Evolutionary conservation across 768 basidiomycete species (phyloP), one percentile per base, ranked within the genome.

Genomic region (Lactarius pseudohatsudake): DNA sequence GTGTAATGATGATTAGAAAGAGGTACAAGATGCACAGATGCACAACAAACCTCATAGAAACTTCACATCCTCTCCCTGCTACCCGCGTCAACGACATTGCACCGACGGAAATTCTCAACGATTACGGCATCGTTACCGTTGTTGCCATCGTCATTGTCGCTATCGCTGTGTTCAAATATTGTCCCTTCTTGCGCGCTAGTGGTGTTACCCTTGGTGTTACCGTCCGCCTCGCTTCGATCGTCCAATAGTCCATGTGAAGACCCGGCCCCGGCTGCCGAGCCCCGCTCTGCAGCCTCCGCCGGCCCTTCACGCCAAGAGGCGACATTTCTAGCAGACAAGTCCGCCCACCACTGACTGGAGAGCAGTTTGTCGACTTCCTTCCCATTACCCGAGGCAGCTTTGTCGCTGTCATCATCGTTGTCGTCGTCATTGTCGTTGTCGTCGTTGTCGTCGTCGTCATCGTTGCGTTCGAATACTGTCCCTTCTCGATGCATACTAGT

Each of bases 1-100:
- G 20, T 32, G 26, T 26, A 26, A 26, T 26, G 26, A 26, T 26
- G 26, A 26, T 26, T 26, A 26, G 26, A 26, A 26, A 26, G 26
- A 26, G 26, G 26, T 26, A 26, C 26, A 26, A 26, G 26, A 26
- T 26, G 26, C n/a, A 55, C 11, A 34, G n/a, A 28, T 10, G 43
- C 2, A 30, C 40, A 32, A 74, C 80, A 22, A 69, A 84, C 86
- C 75, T 82, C 75, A 58, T 78, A 82, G 70, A 87, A 87, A 22
- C 64, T 30, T 70, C 85, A 79, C 84, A 87, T 83, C 60, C 76
- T 69, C 60, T 69, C 72, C 59, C 75, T 81, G 28, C 79, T 78
- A 40, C 78, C 76, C 20, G 76, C 76, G 64, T 77, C 74, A 10
- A 74, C 80, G 2, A 77, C 77, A 59, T 78, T 72, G 62, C 77